phyloP scores from a whole-genome alignment of 169 alveolate species.

The Plasmodium chabaudi region DNA sequence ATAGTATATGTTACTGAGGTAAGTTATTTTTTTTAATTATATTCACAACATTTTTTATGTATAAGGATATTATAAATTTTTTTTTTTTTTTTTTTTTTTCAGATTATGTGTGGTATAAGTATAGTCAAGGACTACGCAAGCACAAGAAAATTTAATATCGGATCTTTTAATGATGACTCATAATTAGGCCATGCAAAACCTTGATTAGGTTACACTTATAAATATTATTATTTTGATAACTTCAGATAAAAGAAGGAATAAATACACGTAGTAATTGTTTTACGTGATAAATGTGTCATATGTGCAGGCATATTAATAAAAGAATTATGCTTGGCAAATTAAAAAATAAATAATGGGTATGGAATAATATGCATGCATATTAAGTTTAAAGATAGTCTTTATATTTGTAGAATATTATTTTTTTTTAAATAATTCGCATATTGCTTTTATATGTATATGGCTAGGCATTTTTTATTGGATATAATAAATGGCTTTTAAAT shows the following conservation, averaged over 20 bases:
- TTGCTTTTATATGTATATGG: neutral
- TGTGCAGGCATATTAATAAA: too few species aligned
- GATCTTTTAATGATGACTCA: slow-evolving; percentile 49
- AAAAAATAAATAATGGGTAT: too few species aligned
- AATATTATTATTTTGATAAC: too few species aligned
- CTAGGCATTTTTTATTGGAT: too few species aligned
- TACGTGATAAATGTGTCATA: too few species aligned
- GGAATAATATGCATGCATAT: too few species aligned
- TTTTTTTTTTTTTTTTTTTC: slow-evolving; percentile 3
- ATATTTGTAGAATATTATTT: neutral
- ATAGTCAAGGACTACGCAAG: slow-evolving; percentile 46
- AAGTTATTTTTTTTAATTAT: slow-evolving; percentile 1
- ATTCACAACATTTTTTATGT: neutral
- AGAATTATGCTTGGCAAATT: too few species aligned
- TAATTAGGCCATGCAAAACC: neutral
- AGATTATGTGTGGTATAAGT: slow-evolving; percentile 75
- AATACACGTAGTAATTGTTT: too few species aligned
- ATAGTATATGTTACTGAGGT: slow-evolving; percentile 85
- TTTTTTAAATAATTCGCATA: neutral
- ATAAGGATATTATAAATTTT: neutral
- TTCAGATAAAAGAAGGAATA: too few species aligned
- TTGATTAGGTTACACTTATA: too few species aligned
- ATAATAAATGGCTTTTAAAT: neutral
- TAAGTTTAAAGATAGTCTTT: neutral
- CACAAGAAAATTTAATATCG: slow-evolving; percentile 53